A percentile compares a stretch with the other conserved stretches of the same genome.
phyloP scores from a whole-genome alignment of 179 eudicot genomes.

The Amaranthus tricolor region DNA sequence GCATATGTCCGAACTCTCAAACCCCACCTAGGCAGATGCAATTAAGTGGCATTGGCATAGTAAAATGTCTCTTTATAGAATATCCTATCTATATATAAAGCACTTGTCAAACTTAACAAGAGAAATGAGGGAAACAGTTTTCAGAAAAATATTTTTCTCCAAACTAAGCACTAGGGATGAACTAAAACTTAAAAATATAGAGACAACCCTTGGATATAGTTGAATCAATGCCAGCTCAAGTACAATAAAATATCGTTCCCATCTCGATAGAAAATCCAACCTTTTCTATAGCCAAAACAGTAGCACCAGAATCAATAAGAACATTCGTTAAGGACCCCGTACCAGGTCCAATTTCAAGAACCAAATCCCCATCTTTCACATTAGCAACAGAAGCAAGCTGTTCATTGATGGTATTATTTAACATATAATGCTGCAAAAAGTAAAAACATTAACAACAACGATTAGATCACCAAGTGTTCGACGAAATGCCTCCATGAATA shows the following conservation, averaged over 20 bases:
- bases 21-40: too few relatives aligned
- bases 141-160: background rate
- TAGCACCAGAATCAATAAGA: slow-evolving; percentile 84
- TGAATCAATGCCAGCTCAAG: too few relatives aligned
- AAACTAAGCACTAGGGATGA: background rate
- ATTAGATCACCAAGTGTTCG: slow-evolving; percentile 37
- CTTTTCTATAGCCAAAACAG: slow-evolving; percentile 89
- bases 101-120: too few relatives aligned
- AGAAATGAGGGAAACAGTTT: too few relatives aligned
- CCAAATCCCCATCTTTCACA: slow-evolving; percentile 78
- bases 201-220: background rate
- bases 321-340: slow-evolving; percentile 90
- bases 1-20: too few relatives aligned
- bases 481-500: slow-evolving; percentile 37
- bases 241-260: background rate
- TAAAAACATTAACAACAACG: slow-evolving; percentile 14
- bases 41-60: too few relatives aligned
- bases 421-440: slow-evolving; percentile 84
- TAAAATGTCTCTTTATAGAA: too few relatives aligned
- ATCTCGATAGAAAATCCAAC: slow-evolving; percentile 29
- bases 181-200: slow-evolving; percentile 3
- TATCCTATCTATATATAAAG: too few relatives aligned
- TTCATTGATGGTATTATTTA: slow-evolving; percentile 63
- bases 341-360: slow-evolving; percentile 95
- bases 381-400: slow-evolving; percentile 66